Evolutionary conservation across 495 filamentous ascomycete genomes (phyloP).

Genomic region (Neurospora discreta): DNA sequence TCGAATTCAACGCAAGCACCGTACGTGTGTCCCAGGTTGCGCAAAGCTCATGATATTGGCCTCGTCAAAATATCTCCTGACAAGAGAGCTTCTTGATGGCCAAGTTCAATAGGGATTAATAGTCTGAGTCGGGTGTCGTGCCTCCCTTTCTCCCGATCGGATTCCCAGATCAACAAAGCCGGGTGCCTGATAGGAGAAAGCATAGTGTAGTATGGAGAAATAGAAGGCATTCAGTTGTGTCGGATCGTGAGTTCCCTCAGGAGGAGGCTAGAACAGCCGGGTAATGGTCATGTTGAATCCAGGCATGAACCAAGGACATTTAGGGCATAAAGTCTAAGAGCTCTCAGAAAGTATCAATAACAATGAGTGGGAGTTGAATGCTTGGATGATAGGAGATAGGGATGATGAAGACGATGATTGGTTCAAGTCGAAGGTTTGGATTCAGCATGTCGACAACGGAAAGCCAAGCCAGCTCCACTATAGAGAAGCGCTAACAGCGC

Average conservation of each 20-base stretch:
- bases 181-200: background rate
- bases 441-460: background rate
- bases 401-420: background rate
- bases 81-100: constrained; percentile 14
- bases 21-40: too few species aligned
- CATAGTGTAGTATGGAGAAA: background rate
- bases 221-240: background rate
- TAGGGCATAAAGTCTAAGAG: background rate
- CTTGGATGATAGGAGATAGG: background rate
- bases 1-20: background rate
- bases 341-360: background rate
- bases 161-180: background rate
- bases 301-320: background rate
- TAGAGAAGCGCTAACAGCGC: background rate
- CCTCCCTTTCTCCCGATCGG: background rate
- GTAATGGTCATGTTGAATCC: background rate
- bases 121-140: background rate
- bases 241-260: too few species aligned
- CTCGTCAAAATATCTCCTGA: too few species aligned
- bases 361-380: background rate
- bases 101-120: constrained; percentile 15
- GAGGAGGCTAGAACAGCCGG: background rate
- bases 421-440: background rate
- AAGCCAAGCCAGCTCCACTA: background rate
- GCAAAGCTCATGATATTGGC: too few species aligned